Conservation (phyloP, 2,329 filamentous ascomycete species). For the Fusarium camptoceras region DNA sequence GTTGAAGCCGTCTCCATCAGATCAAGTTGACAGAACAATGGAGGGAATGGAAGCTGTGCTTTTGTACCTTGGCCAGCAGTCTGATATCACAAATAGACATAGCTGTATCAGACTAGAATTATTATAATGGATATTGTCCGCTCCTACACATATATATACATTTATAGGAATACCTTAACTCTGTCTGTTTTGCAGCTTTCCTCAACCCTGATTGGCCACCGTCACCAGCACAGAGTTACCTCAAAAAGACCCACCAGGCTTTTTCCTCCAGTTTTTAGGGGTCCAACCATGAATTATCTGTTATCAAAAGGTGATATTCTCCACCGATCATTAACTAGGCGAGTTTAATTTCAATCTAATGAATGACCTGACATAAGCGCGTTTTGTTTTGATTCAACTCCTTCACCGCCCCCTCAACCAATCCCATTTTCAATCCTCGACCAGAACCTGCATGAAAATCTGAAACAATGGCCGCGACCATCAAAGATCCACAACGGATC, state of each 20-base stretch:
- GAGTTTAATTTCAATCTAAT: not conserved
- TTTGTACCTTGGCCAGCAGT: not conserved
- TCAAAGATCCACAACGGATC: slow-evolving; percentile 10
- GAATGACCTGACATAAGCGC: not conserved
- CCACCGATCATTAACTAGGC: not conserved
- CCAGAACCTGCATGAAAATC: not conserved
- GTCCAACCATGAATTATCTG: not conserved
- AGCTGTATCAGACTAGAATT: not conserved
- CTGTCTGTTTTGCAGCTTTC: not conserved
- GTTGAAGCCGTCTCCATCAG: not conserved
- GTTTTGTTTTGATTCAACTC: not conserved
- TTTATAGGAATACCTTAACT: not conserved
- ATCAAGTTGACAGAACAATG: not conserved
- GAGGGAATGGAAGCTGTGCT: not conserved
- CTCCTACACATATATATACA: not conserved
- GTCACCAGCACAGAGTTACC: not conserved
- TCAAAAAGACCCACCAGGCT: not conserved
- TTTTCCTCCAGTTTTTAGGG: not conserved
- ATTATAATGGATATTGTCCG: not conserved
- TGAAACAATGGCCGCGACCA: slow-evolving; percentile 7
- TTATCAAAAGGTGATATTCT: not conserved
- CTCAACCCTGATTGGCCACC: not conserved
- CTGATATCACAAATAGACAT: not conserved
- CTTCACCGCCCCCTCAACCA: slow-evolving; percentile 1
- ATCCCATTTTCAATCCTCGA: not conserved